A percentile compares a stretch with the other conserved stretches of the same genome.
Conservation (phyloP, 2,329 filamentous ascomycete genomes). For the Chaetomium olivaceum region DNA sequence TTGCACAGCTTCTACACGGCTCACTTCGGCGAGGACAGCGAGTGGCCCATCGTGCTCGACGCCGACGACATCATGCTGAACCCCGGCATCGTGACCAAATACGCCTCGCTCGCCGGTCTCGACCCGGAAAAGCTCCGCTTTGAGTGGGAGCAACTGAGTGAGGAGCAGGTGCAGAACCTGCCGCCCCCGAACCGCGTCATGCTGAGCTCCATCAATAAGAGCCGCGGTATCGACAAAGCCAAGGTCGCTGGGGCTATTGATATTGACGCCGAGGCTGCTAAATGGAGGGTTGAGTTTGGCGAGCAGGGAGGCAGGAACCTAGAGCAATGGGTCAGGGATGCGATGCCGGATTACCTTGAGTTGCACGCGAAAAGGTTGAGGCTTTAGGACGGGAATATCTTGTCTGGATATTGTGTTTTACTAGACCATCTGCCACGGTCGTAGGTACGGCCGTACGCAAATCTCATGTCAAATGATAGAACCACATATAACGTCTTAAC, state of each 20-base stretch:
- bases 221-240: neutral
- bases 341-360: neutral
- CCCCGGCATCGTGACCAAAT: neutral
- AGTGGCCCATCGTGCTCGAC: conserved; percentile 4
- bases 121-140: neutral
- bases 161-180: neutral
- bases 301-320: neutral
- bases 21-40: neutral
- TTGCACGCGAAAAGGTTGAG: conserved; percentile 5
- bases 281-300: conserved; percentile 6
- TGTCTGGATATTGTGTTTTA: neutral
- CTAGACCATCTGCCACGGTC: neutral
- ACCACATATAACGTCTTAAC: too few relatives aligned
- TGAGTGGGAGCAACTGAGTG: neutral
- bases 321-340: neutral
- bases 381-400: neutral
- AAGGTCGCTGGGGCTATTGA: neutral
- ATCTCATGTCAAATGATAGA: neutral
- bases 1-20: neutral
- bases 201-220: neutral
- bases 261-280: neutral
- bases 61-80: conserved; percentile 4
- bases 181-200: neutral
- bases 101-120: neutral
- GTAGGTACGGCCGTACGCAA: neutral